Base-by-base conservation (phyloP, 345 rosid genomes). In the Eucalyptus polybractea region DNA sequence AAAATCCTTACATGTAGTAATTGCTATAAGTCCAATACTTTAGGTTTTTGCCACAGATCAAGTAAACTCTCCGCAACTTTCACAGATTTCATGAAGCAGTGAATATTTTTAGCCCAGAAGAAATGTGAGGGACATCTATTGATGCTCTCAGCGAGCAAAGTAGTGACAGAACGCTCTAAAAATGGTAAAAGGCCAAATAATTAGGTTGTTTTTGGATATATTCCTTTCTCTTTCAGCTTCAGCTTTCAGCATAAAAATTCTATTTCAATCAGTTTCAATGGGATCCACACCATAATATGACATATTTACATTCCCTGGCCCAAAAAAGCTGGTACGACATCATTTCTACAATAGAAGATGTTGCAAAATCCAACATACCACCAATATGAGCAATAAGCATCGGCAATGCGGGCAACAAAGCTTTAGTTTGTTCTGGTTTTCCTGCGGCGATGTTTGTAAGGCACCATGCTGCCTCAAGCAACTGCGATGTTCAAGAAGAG, bases 401-500 rank as follows among this genome's bases (percentile, higher is more conserved):
- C 1, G 99, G 99, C 90, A 98, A 90, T 17, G 97, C 97, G 91
- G 99, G 97, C 91, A 96, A 89, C 80, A 98, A 90, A 88, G 99
- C 95, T 90, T 95, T 97, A 87, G 99, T 97, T 94, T 98, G 99
- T 89, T 97, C 99, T 42, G 96, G 96, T 92, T 94, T 93, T 91
- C 99, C 99, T 49, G 99, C 98, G 42, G 99, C 99, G 17, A 98
- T 98, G 89, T 98, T 98, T 88, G 99, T 98, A 53, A 98, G 99
- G 91, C 99, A 96, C 99, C 99, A 97, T 80, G 99, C 98, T 87
- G 99, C 95, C 95, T 97, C 99, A 89, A 98, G 97, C 92, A 98
- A 95, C 99, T 98, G 97, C 91, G 91, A 90, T 60, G 45, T 6
- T 21, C 85, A 76, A 76, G 85, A 40, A 76, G 42, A 42, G 85